phyloP scores from a whole-genome alignment of 1,284 basidiomycete species.

The Leccinum solheimii region DNA sequence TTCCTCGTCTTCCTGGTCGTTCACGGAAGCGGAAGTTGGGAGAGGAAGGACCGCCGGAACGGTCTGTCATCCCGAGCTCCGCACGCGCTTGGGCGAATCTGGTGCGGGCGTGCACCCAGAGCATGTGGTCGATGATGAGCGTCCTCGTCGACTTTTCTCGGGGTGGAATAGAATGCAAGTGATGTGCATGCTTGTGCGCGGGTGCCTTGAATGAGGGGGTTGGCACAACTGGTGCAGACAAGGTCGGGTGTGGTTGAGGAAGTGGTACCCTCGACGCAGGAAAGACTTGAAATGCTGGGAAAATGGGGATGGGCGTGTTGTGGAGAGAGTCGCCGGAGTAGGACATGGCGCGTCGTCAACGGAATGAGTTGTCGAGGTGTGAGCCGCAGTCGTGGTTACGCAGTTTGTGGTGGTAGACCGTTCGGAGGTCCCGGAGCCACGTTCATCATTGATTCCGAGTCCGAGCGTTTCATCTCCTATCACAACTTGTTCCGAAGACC shows the following conservation, averaged over 20 bases:
- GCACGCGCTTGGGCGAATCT: conserved; percentile 77
- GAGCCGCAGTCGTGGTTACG: neutral
- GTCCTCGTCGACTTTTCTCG: conserved; percentile 78
- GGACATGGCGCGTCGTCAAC: conserved; percentile 24
- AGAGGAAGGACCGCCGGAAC: conserved; percentile 62
- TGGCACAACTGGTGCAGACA: conserved; percentile 13
- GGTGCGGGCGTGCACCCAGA: conserved; percentile 80
- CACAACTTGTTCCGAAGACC: no score
- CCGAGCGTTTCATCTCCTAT: neutral
- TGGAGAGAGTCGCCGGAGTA: conserved; percentile 21
- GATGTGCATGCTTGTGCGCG: conserved; percentile 44
- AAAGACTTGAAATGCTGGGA: conserved; percentile 25
- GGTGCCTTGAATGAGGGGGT: conserved; percentile 33
- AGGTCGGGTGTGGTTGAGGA: conserved; percentile 11
- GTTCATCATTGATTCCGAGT: neutral
- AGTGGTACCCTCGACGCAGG: conserved; percentile 2
- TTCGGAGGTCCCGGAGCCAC: neutral
- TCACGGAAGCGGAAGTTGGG: conserved; percentile 57
- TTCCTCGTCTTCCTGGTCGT: conserved; percentile 67
- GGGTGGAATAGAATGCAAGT: conserved; percentile 66
- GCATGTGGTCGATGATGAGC: conserved; percentile 78
- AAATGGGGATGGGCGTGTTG: conserved; percentile 12
- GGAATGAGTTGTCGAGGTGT: no score
- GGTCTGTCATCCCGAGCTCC: conserved; percentile 78
- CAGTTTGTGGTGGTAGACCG: neutral